Base-by-base conservation (phyloP, 2,329 filamentous ascomycete species). In the Xenosphaeropsis pyriputrescens region DNA sequence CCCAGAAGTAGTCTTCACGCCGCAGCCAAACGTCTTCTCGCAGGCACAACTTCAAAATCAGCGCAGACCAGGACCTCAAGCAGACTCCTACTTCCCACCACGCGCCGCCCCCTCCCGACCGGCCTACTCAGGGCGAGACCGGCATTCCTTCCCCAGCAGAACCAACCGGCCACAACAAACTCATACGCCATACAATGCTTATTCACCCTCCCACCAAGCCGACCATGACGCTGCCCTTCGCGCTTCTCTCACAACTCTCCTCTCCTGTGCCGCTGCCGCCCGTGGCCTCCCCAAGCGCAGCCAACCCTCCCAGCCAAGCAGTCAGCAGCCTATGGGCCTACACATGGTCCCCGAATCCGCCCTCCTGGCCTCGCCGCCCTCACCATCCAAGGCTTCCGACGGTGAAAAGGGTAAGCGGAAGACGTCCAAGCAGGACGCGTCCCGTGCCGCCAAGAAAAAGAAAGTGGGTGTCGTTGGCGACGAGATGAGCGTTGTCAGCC, bases 171-270 rank as follows among this genome's bases (percentile, higher is more conserved):
- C n/a, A 5, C 36, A 33, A 41, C 40, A 15, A 32, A 35, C 13
- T 19, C 72, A 75, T 50, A 62, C 63, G 30, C 70, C 71, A 8
- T 74, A 70, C 53, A 81, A 77, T 55, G 74, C 82, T 55, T 72
- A 85, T 53, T 79, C 80, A 0, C 79, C 84, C 2, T 73, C 75
- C 3, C 75, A 84, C 49, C 84, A 85, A 48, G 79, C 84, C 35
- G 86, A 96, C 49, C 88, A 96, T 50, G 91, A 98, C 50, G 91
- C 86, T 19, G 91, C 86, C 2, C 68, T 98, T 9, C 79, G 91
- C 26, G 86, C 91, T 15, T 94, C 85, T 35, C 68, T 98, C n/a
- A 94, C 86, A 1, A 96, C 91, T 0, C 70, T 98, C 11, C 72
- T 98, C 11, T 95, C 89, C n/a, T 93, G 86, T 0, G 86, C 88